These are phyloP conservation scores for Rhodamnia argentea DNA, from an alignment of 345 rosid species.

Conservation along the genomic window DNA sequence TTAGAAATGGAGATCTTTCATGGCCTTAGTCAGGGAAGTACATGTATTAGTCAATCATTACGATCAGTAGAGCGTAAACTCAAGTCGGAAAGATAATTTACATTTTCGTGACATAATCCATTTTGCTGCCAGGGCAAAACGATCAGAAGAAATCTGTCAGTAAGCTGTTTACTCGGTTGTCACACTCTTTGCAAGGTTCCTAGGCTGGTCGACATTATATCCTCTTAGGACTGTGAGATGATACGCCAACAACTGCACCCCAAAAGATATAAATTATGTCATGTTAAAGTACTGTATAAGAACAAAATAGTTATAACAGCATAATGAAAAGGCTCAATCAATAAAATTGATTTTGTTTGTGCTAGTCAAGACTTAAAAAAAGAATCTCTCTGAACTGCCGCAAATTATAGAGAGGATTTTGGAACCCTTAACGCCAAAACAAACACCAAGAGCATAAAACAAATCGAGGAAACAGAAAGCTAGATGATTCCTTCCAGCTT, in stretches of 20 bases:
- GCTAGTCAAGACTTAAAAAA: not conserved
- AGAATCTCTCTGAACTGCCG: fast-evolving
- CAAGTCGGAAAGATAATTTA: not conserved
- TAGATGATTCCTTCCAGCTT: not conserved
- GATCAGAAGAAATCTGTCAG: not conserved
- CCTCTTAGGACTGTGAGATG: conserved; percentile 82
- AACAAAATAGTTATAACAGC: not conserved
- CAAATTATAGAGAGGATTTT: not conserved
- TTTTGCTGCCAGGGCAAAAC: not conserved
- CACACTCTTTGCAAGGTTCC: conserved; percentile 89
- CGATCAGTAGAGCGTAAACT: not conserved
- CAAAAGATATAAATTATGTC: not conserved
- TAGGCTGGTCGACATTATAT: conserved; percentile 83
- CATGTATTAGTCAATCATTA: not conserved
- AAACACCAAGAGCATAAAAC: not conserved
- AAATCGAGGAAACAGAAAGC: not conserved
- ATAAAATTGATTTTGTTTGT: not conserved
- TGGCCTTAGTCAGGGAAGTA: no score
- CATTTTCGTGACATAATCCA: not conserved
- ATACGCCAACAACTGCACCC: conserved; percentile 67
- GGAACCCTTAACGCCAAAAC: not conserved
- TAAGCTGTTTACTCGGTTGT: conserved; percentile 27
- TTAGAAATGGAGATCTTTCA: not conserved
- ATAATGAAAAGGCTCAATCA: not conserved
- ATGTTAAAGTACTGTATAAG: not conserved